Conservation (phyloP, 768 basidiomycete species). For the Leccinum olivaceopallidum region DNA sequence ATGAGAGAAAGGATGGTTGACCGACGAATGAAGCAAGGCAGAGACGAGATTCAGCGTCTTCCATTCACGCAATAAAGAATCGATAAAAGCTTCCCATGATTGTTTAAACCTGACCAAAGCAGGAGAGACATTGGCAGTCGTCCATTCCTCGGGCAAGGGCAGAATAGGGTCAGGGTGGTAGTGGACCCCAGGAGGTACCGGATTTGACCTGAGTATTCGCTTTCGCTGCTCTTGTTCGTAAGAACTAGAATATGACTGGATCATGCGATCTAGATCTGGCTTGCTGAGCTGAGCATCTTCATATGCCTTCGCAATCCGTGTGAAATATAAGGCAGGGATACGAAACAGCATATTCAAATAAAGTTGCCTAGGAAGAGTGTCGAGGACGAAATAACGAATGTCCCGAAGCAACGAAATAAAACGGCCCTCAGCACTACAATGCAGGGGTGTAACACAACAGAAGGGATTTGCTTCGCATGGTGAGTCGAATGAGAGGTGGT, state of each 20-base stretch:
- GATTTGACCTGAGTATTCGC: slow-evolving; percentile 22
- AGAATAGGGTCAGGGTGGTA: slow-evolving; percentile 26
- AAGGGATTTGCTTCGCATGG: slow-evolving; percentile 23
- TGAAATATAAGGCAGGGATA: slow-evolving; percentile 79
- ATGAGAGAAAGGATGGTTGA: slow-evolving; percentile 6
- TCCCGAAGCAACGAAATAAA: slow-evolving; percentile 21
- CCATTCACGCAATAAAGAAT: slow-evolving; percentile 71
- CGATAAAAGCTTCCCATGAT: slow-evolving; percentile 73
- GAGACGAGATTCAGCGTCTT: slow-evolving; percentile 77
- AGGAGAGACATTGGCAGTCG: slow-evolving; percentile 52
- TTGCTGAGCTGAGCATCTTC: slow-evolving; percentile 76
- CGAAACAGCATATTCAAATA: slow-evolving; percentile 58
- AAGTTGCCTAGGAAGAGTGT: slow-evolving; percentile 42
- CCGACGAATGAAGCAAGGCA: slow-evolving; percentile 55
- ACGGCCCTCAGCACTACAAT: slow-evolving; percentile 17
- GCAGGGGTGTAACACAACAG: slow-evolving; percentile 23
- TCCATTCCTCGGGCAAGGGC: slow-evolving; percentile 57
- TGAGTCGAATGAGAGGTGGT: slow-evolving; percentile 17
- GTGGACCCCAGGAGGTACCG: slow-evolving; percentile 30
- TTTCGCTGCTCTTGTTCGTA: slow-evolving; percentile 16
- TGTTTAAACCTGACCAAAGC: slow-evolving; percentile 61
- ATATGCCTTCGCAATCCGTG: slow-evolving; percentile 74
- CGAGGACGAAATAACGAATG: slow-evolving; percentile 30
- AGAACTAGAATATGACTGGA: slow-evolving; percentile 30
- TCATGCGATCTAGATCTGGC: slow-evolving; percentile 66